These are phyloP conservation scores for Trametes maxima DNA, from an alignment of 768 basidiomycete species.

Conservation along the genomic window DNA sequence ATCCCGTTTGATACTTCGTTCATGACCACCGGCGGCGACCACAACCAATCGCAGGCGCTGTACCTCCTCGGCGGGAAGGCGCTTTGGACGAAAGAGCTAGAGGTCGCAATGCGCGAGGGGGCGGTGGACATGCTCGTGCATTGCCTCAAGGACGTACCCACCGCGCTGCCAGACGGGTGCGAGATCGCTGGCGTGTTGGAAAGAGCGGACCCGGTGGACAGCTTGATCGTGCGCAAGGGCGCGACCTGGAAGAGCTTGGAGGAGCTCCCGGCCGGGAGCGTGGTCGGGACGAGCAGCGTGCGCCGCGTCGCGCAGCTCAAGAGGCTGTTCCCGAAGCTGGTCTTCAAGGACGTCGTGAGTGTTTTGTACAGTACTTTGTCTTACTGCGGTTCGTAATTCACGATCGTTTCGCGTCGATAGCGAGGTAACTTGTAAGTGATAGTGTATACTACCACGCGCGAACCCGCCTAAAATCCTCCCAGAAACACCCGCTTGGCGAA, in stretches of 20 bases:
- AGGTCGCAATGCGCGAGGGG: slow-evolving; percentile 72
- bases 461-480: slow-evolving; percentile 19
- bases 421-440: slow-evolving; percentile 82
- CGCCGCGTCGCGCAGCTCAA: slow-evolving; percentile 89
- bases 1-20: slow-evolving; percentile 53
- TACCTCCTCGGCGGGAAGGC: slow-evolving; percentile 91
- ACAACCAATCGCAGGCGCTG: slow-evolving; percentile 83
- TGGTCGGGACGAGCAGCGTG: slow-evolving; percentile 96
- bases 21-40: slow-evolving; percentile 81
- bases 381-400: neutral
- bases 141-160: slow-evolving; percentile 92
- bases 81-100: slow-evolving; percentile 96
- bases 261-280: slow-evolving; percentile 84
- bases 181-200: slow-evolving; percentile 82
- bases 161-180: slow-evolving; percentile 81
- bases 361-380: neutral
- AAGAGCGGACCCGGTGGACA: slow-evolving; percentile 88
- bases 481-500: slow-evolving; percentile 92
- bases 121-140: slow-evolving; percentile 92
- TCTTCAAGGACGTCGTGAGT: slow-evolving; percentile 89
- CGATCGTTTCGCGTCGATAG: slow-evolving; percentile 37
- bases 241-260: slow-evolving; percentile 68
- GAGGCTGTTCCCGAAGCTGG: slow-evolving; percentile 71
- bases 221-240: slow-evolving; percentile 82
- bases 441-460: neutral